These are phyloP conservation scores for Ogataea saltuana DNA, from an alignment of 805 yeast genomes.

Conservation along the genomic window DNA sequence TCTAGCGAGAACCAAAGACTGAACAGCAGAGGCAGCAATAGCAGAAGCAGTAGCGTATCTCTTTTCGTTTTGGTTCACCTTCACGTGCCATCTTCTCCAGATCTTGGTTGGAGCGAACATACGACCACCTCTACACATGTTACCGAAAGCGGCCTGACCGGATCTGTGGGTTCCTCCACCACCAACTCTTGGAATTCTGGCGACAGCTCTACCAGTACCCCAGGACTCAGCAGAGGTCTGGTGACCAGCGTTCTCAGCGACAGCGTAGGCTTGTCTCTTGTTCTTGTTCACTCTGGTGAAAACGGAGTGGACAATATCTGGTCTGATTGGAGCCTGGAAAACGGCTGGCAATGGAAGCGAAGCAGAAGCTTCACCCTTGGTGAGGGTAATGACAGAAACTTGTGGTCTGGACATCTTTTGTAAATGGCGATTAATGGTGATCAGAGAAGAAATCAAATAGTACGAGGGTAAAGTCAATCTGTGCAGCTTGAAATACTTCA, in stretches of 20 bases:
- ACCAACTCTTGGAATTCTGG: slow-evolving; percentile 99
- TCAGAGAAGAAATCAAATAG: neutral
- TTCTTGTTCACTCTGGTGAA: slow-evolving; percentile 98
- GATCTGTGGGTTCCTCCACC: slow-evolving; percentile 99
- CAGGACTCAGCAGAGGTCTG: slow-evolving; percentile 99
- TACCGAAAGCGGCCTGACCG: slow-evolving; percentile 99
- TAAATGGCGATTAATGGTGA: slow-evolving; percentile 3
- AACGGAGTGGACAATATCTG: slow-evolving; percentile 98
- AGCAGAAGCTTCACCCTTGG: slow-evolving; percentile 78
- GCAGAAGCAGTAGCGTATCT: slow-evolving; percentile 99
- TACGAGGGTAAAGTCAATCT: no score
- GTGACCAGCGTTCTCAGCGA: slow-evolving; percentile 98
- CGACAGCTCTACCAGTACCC: slow-evolving; percentile 99
- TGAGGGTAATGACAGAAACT: slow-evolving; percentile 83
- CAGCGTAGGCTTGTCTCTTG: slow-evolving; percentile 99
- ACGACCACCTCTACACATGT: slow-evolving; percentile 99
- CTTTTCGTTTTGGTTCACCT: slow-evolving; percentile 99
- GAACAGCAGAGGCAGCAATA: slow-evolving; percentile 98
- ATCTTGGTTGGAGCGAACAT: slow-evolving; percentile 99
- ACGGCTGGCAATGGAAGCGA: slow-evolving; percentile 96
- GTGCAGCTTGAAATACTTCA: neutral
- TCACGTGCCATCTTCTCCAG: slow-evolving; percentile 99
- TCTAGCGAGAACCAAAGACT: slow-evolving; percentile 98
- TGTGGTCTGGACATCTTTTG: slow-evolving; percentile 71
- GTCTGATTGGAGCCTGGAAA: slow-evolving; percentile 99